Percentiles rank a stretch among this genome's conserved stretches.
These are phyloP conservation scores for Laetiporus sulphureus DNA, from an alignment of 1,284 basidiomycete species.

Conservation along the genomic window DNA sequence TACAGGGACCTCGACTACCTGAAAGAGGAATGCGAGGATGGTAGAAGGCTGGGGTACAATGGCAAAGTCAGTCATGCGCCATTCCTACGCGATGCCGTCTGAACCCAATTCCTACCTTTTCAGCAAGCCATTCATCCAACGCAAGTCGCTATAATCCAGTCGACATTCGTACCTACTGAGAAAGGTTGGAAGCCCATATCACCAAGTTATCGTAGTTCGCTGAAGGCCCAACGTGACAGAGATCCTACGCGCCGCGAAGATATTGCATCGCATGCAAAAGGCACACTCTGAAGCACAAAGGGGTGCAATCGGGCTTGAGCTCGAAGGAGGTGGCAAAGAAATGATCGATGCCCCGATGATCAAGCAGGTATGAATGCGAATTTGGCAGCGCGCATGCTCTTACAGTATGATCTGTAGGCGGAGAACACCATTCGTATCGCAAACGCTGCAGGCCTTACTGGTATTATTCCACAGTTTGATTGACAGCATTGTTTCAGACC, in stretches of 20 bases:
- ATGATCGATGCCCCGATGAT: constrained; percentile 96
- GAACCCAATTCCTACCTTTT: background rate
- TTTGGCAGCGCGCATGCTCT: constrained; percentile 12
- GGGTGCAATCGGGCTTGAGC: constrained; percentile 62
- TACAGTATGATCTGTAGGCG: constrained; percentile 40
- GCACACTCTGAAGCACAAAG: constrained; percentile 39
- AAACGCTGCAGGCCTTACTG: constrained; percentile 52
- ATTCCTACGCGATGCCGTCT: background rate
- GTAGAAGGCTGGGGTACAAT: constrained; percentile 72
- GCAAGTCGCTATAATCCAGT: constrained; percentile 78
- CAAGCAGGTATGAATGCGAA: constrained; percentile 47
- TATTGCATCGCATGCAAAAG: constrained; percentile 57
- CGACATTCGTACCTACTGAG: constrained; percentile 71
- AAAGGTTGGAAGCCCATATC: constrained; percentile 50
- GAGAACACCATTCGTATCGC: constrained; percentile 60
- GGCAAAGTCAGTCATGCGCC: constrained; percentile 57
- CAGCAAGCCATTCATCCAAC: constrained; percentile 94
- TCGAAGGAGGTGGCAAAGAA: constrained; percentile 58
- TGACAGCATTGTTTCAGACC: too few relatives aligned
- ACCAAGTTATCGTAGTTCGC: too few relatives aligned
- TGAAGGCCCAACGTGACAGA: too few relatives aligned
- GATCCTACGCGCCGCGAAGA: constrained; percentile 71
- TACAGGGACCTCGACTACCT: constrained; percentile 76
- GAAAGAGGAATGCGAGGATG: constrained; percentile 74
- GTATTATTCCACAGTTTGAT: too few relatives aligned